Evolutionary conservation across 176 grass and related monocot species (phyloP).

Genomic region (Otatea glauca): DNA sequence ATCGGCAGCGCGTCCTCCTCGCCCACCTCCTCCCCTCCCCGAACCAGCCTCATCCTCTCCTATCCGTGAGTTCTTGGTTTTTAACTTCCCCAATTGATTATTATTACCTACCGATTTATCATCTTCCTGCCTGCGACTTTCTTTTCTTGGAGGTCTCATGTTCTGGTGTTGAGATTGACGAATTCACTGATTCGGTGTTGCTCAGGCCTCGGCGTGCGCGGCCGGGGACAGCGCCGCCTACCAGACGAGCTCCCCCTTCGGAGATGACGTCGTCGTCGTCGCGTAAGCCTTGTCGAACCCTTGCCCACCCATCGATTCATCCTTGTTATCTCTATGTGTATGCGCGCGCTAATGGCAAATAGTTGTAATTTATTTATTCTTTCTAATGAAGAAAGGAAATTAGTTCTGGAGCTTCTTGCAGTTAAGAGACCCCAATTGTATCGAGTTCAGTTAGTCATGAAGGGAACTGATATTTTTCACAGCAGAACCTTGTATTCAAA

Average conservation of each 20-base stretch:
- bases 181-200: not conserved
- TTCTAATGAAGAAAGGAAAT: not conserved
- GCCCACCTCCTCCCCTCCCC: slow-evolving; percentile 72
- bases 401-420: not conserved
- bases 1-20: slow-evolving; percentile 82
- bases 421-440: not conserved
- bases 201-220: slow-evolving; percentile 76
- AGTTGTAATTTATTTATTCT: not conserved
- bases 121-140: not conserved
- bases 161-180: not conserved
- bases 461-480: not conserved
- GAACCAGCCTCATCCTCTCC: not conserved
- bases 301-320: not conserved
- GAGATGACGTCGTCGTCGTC: slow-evolving; percentile 89
- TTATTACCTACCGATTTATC: slow-evolving; percentile 23
- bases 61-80: slow-evolving; percentile 15
- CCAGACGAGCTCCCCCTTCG: slow-evolving; percentile 69
- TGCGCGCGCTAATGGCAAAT: not conserved
- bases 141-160: not conserved
- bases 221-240: slow-evolving; percentile 94
- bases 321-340: not conserved
- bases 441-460: not conserved
- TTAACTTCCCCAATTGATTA: not conserved
- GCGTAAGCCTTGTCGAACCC: slow-evolving; percentile 54
- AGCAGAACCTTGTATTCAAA: not conserved